Evolutionary conservation across 345 rosid species (phyloP).

Genomic region (Murraya koenigii): DNA sequence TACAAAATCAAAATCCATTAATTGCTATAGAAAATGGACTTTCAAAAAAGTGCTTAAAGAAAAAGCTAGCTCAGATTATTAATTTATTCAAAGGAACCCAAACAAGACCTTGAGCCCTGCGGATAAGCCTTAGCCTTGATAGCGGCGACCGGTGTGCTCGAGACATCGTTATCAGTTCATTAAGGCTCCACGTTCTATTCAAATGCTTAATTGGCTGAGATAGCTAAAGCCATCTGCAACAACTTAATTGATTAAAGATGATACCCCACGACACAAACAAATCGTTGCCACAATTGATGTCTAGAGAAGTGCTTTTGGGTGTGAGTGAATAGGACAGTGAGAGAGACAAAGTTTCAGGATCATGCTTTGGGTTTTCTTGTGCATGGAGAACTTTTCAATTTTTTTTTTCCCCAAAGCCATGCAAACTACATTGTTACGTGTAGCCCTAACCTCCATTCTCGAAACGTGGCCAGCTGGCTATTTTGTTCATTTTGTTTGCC

Average conservation of each 20-base stretch:
- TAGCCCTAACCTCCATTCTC: conserved; percentile 12
- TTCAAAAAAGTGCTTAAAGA: neutral
- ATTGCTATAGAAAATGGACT: neutral
- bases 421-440: neutral
- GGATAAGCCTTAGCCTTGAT: neutral
- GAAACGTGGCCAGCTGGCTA: conserved; percentile 15
- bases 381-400: neutral
- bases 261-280: neutral
- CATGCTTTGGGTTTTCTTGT: neutral
- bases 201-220: neutral
- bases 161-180: neutral
- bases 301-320: neutral
- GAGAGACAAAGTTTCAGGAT: neutral
- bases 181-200: neutral
- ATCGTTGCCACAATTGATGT: neutral
- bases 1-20: neutral
- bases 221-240: neutral
- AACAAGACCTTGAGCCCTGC: neutral
- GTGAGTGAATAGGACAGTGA: neutral
- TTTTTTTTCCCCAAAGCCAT: neutral
- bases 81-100: neutral
- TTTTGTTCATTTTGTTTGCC: neutral
- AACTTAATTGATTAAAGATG: neutral
- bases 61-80: neutral
- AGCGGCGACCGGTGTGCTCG: neutral